Percentiles rank a stretch among this genome's conserved stretches.
phyloP scores from a whole-genome alignment of 108 stramenopile genomes.

The Seminavis robusta region DNA sequence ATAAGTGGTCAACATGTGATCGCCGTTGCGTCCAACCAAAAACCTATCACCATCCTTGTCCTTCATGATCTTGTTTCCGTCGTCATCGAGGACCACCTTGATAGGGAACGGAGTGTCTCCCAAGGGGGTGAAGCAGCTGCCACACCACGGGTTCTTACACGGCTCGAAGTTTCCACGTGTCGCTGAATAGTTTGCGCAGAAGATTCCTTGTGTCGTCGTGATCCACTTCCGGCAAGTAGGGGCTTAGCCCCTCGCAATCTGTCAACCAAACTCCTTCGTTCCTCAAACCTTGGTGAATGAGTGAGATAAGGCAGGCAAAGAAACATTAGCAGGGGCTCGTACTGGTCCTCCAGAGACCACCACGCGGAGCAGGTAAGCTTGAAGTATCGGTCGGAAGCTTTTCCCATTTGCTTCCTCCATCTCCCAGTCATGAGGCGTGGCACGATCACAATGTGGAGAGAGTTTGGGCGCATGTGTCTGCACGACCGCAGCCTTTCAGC shows the following conservation, averaged over 20 bases:
- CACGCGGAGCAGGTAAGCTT: conserved; percentile 7
- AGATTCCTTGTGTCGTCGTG: conserved; percentile 18
- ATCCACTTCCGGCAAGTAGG: conserved; percentile 17
- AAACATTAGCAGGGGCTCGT: conserved; percentile 26
- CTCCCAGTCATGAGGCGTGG: conserved; percentile 35
- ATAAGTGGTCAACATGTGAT: conserved; percentile 22
- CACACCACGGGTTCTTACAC: conserved; percentile 34
- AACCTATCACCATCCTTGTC: not conserved
- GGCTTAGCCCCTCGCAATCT: conserved; percentile 21
- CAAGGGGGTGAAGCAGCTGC: conserved; percentile 20
- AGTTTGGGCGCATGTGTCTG: conserved; percentile 17
- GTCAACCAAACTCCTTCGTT: not conserved
- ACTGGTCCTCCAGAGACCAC: conserved; percentile 12
- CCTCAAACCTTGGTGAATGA: conserved; percentile 16
- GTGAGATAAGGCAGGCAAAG: conserved; percentile 30
- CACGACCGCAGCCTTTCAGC: conserved; percentile 25
- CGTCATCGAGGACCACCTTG: conserved; percentile 4
- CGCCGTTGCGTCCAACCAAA: conserved; percentile 8
- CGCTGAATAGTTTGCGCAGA: conserved; percentile 41
- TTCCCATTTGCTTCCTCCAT: conserved; percentile 26
- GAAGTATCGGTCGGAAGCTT: conserved; percentile 14
- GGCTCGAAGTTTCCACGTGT: conserved; percentile 9
- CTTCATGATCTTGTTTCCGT: not conserved
- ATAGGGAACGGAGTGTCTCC: not conserved
- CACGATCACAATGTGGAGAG: conserved; percentile 28